Evolutionary conservation across 2,329 filamentous ascomycete genomes (phyloP).

Genomic region (Pestalotiopsis sp.): DNA sequence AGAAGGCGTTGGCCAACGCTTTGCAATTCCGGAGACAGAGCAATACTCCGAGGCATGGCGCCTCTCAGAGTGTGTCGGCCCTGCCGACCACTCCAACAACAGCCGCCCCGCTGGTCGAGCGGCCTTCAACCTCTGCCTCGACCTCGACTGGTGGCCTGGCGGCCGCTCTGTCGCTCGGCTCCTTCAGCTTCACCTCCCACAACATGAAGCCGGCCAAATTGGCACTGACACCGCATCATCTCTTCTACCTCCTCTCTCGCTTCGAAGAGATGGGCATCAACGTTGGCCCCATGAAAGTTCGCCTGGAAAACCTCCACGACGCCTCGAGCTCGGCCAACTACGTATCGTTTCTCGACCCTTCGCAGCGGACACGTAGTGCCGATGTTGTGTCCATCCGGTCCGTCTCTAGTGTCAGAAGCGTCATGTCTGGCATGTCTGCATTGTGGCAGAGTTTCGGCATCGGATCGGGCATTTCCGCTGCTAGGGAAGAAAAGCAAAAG

Average conservation of each 20-base stretch:
- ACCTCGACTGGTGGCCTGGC: constrained; percentile 73
- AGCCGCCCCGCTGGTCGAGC: constrained; percentile 54
- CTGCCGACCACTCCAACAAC: constrained; percentile 56
- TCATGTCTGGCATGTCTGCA: constrained; percentile 95
- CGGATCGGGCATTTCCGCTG: constrained; percentile 74
- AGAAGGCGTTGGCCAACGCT: constrained; percentile 95
- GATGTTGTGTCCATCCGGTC: constrained; percentile 93
- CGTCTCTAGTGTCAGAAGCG: constrained; percentile 93
- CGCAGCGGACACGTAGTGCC: constrained; percentile 75
- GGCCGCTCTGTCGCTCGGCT: constrained; percentile 83
- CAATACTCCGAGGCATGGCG: constrained; percentile 66
- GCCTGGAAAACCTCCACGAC: constrained; percentile 91
- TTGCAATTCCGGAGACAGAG: constrained; percentile 79
- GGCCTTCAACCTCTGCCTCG: constrained; percentile 67
- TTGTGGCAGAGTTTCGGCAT: constrained; percentile 90
- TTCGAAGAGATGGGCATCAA: constrained; percentile 91
- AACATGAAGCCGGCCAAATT: constrained; percentile 88
- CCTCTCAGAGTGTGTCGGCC: constrained; percentile 66
- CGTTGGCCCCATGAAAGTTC: constrained; percentile 94
- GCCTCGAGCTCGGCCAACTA: constrained; percentile 87
- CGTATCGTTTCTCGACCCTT: constrained; percentile 89
- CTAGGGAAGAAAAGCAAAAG: constrained; percentile 88
- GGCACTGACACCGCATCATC: constrained; percentile 90
- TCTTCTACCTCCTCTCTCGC: constrained; percentile 93
- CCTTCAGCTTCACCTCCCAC: constrained; percentile 82